Evolutionary conservation across 2,329 filamentous ascomycete genomes (phyloP), one percentile per base, ranked within the genome.

Genomic region (Talaromyces pinophilus): DNA sequence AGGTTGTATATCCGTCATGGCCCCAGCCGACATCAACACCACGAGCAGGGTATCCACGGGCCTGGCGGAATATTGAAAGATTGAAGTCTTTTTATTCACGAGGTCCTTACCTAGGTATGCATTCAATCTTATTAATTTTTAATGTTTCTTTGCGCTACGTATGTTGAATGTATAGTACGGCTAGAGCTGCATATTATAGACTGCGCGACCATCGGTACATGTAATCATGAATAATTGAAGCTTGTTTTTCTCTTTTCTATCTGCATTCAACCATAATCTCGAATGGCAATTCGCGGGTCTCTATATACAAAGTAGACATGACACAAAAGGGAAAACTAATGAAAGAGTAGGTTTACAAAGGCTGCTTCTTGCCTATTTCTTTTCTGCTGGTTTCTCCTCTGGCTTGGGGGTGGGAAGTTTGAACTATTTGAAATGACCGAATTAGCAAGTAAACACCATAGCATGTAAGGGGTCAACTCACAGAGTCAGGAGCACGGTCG

Each of bases 321-420:
- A 55, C 74, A 71, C 64, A 66, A 67, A 65, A 66, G 65, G 25
- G 60, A 44, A 74, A 74, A 67, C 25, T 63, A 55, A 59, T 42
- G 66, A 69, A 72, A 72, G 73, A 77, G 74, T 73, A 64, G 62
- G 72, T 72, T 70, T 77, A 78, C 78, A 80, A 71, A 25, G 13
- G 57, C 40, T 10, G 68, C 63, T 67, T 67, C 6, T 44, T 64
- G 68, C 76, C 82, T 92, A 94, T 85, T 97, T 97, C 90, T 97
- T 96, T 74, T 90, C 87, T 82, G 94, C 92, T 79, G 93, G 91
- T 78, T 91, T 89, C 75, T 92, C 90, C 82, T 99, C 95, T 4
- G 95, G 94, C 84, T 97, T 96, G 63, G 95, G 92, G 59, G 91
- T 97, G 33, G 96, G 95, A 69, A 99, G 85, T 83, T 97, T 97